Evolutionary conservation across 371 early-diverging fungal species (phyloP), one percentile per base, ranked within the genome.

Genomic region (Mortierella sp.): DNA sequence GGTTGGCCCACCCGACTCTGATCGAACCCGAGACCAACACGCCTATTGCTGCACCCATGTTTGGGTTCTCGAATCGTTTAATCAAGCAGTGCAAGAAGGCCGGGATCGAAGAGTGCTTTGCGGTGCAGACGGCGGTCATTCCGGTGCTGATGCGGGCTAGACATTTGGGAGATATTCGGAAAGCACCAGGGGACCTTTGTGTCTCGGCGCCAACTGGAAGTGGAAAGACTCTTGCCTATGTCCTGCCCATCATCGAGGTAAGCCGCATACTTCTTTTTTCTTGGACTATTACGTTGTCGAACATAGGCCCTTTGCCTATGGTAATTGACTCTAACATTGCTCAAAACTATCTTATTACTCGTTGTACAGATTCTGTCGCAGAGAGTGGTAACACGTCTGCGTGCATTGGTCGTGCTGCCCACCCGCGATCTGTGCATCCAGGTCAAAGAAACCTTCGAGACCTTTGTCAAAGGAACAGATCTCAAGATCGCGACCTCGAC

Each of bases 211-310:
- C 98, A 1, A 98, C 98, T 0, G 98, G 97, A 48, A 94, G 94
- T 69, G 99, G 99, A 45, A 99, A 99, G 87, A 99, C 99, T 1
- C 88, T 98, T 64, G 97, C 99, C 0, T 99, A 98, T 89, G 95
- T 97, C 0, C 86, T 99, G 11, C 99, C 99, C 2, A 95, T 99
- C 66, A 91, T 99, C 29, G 95, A 96, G 84, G 88, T 88, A 75
- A 55, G 66, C 8, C 41, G 40, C 0, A 5, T 11, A 16, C 4
- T 63, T 53, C 7, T 41, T 70, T 0, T 71, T 48, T 5, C 24
- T 68, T 86, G n/a, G n/a, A n/a, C n/a, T n/a, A n/a, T n/a, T n/a
- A n/a, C n/a, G n/a, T n/a, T n/a, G n/a, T n/a, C n/a, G n/a, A n/a
- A n/a, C n/a, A n/a, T n/a, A n/a, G n/a, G n/a, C n/a, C n/a, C n/a